Percentiles rank a stretch among this genome's conserved stretches.
phyloP scores from a whole-genome alignment of 345 rosid species.

The Eucalyptus fibrosa region DNA sequence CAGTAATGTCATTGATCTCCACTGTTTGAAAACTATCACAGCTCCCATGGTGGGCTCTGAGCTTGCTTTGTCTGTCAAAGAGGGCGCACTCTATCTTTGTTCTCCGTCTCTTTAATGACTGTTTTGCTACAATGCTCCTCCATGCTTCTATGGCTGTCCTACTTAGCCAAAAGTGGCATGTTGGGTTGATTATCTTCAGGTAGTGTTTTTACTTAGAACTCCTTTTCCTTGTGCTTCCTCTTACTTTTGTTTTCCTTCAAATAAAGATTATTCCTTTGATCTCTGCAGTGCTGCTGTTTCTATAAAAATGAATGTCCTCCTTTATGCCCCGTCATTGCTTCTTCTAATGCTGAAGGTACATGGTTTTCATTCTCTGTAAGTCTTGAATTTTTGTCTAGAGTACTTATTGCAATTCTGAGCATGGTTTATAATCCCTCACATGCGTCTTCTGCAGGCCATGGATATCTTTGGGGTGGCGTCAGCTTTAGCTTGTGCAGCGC shows the following conservation, averaged over 20 bases:
- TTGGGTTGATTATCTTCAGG: slow-evolving; percentile 87
- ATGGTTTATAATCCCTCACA: slow-evolving; percentile 1
- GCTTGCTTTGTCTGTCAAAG: slow-evolving; percentile 78
- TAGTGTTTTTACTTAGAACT: neutral
- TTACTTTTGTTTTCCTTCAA: neutral
- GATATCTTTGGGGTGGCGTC: slow-evolving; percentile 52
- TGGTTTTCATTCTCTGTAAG: neutral
- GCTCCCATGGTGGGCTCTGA: slow-evolving; percentile 95
- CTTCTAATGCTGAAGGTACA: slow-evolving; percentile 71
- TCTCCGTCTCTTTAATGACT: slow-evolving; percentile 90
- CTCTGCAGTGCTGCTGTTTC: slow-evolving; percentile 69
- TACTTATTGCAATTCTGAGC: neutral
- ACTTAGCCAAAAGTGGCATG: slow-evolving; percentile 59
- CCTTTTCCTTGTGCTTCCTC: neutral
- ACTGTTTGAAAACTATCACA: slow-evolving; percentile 11
- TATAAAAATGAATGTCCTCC: slow-evolving; percentile 89
- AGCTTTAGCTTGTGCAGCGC: slow-evolving; percentile 80
- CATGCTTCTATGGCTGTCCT: slow-evolving; percentile 63
- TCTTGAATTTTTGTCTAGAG: neutral
- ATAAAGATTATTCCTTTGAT: neutral
- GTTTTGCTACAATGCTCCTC: slow-evolving; percentile 82
- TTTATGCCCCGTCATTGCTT: slow-evolving; percentile 80
- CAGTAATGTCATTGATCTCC: neutral
- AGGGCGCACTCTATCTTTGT: slow-evolving; percentile 89
- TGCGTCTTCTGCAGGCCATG: slow-evolving; percentile 48